Evolutionary conservation across 1,284 basidiomycete genomes (phyloP), one percentile per base, ranked within the genome.

Genomic region (Phellopilus nigrolimitatus): DNA sequence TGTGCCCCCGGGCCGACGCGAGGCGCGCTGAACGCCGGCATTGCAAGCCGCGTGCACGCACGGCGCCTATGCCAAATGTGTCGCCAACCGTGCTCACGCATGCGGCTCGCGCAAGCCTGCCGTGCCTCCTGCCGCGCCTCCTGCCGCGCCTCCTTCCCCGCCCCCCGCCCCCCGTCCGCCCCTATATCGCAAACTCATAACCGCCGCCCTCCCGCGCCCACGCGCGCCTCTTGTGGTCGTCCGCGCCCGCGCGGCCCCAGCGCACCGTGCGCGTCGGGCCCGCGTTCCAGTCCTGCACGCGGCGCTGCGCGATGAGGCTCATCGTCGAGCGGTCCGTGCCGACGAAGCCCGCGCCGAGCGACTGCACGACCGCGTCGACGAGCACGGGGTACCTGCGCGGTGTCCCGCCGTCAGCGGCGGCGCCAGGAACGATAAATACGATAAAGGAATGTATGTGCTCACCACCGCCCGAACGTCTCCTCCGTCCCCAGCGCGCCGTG

Each of bases 241-340:
- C 34, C 36, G 33, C 42, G 15, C 25, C 34, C n/a, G 22, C 30
- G 34, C 15, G 13, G 3, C 45, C 81, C 77, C 82, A 84, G 61
- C 71, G 72, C 3, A 83, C 69, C 38, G 68, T 72, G 49, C 75
- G 68, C 19, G 69, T 69, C 4, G 68, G 67, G 22, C 83, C 84
- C 27, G 82, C 84, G 2, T 73, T 68, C 85, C 85, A 88, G 19
- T 79, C 75, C 56, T 79, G 69, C 27, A 84, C 80, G 24, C 85
- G 71, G 12, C 81, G 72, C 43, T 72, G 71, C 2, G 84, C 82
- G 15, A 88, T 60, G 31, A 78, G 66, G 3, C 80, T 80, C 76
- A 87, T 86, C 3, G 85, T 88, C 36, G 82, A 85, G 41, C 71
- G 62, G 53, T 80, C 73, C 4, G 84, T 88, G 4, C 84, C 86